Evolutionary conservation across 139 green algal species (phyloP), one percentile per base, ranked within the genome.

Genomic region (Mesotaenium endlicherianum): DNA sequence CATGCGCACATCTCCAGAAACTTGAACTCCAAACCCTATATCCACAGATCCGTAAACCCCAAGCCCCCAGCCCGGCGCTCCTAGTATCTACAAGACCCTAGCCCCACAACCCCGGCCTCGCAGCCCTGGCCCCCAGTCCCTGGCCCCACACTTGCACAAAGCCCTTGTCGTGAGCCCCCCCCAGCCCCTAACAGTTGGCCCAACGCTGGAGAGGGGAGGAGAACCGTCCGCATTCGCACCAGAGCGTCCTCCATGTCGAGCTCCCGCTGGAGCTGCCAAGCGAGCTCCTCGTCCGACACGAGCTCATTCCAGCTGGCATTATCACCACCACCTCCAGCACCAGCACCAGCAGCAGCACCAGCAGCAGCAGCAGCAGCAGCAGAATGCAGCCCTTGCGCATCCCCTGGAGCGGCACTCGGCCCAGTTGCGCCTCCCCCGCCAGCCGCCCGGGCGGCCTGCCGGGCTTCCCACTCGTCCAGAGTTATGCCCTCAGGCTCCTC

Each of bases 381-480:
- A n/a, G n/a, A n/a, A n/a, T n/a, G n/a, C n/a, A n/a, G n/a, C n/a
- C n/a, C n/a, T n/a, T n/a, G n/a, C n/a, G n/a, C n/a, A n/a, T n/a
- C n/a, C n/a, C n/a, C n/a, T n/a, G n/a, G n/a, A n/a, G n/a, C n/a
- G n/a, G n/a, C n/a, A n/a, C n/a, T n/a, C n/a, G n/a, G n/a, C 43
- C 60, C 60, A 40, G 8, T 38, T 11, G 8, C 60, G 41, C 60
- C 60, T 72, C 60, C 60, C 43, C 60, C 60, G 8, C 41, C 60
- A 36, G 43, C 60, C 5, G 8, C 43, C 11, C 11, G 8, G 6
- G 60, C 60, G 8, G 41, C 43, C 11, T 72, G 41, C 60, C 20
- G 41, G 36, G 60, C 60, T 38, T 72, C 60, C 60, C 60, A 72
- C 11, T 72, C 60, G 43, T 72, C 60, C 11, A 72, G 43, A n/a